A percentile compares a stretch with the other conserved stretches of the same genome.
Conservation (phyloP, 352 stramenopile genomes). For the Phytophthora ohioensis region DNA sequence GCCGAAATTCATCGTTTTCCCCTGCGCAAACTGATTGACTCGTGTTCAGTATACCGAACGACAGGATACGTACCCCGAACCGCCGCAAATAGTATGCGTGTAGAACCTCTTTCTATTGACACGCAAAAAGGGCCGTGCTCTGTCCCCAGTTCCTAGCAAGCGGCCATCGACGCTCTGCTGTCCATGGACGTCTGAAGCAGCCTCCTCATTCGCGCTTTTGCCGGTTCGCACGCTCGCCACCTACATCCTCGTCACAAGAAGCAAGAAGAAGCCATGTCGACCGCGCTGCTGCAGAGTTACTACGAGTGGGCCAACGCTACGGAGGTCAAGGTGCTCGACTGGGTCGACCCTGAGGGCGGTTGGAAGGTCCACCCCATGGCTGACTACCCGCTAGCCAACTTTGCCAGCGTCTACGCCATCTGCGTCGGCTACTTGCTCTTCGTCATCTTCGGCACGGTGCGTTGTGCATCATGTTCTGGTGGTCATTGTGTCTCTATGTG, state of each 20-base stretch:
- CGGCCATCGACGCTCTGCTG: slow-evolving; percentile 4
- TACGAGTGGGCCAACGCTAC: slow-evolving; percentile 64
- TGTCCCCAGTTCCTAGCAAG: neutral
- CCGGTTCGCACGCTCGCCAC: slow-evolving; percentile 21
- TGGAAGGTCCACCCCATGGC: slow-evolving; percentile 76
- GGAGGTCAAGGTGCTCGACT: slow-evolving; percentile 60
- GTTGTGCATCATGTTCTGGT: slow-evolving; percentile 4
- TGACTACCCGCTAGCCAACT: slow-evolving; percentile 71
- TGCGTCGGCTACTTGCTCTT: slow-evolving; percentile 75
- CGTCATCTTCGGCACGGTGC: slow-evolving; percentile 69
- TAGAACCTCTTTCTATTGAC: slow-evolving; percentile 19
- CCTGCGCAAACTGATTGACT: slow-evolving; percentile 33
- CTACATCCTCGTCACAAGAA: slow-evolving; percentile 36
- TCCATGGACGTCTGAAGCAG: neutral
- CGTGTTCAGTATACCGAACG: neutral
- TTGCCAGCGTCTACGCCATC: slow-evolving; percentile 64
- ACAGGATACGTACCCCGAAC: slow-evolving; percentile 30
- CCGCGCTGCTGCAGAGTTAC: slow-evolving; percentile 53
- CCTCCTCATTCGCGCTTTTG: slow-evolving; percentile 46
- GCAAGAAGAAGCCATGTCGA: slow-evolving; percentile 31
- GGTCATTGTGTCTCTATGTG: neutral
- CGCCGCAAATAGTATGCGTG: slow-evolving; percentile 31
- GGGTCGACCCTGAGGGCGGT: slow-evolving; percentile 58
- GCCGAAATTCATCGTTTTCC: slow-evolving; percentile 33
- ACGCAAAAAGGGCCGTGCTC: slow-evolving; percentile 29